Evolutionary conservation across 805 yeast genomes (phyloP).

Genomic region (Lachancea thermotolerans): DNA sequence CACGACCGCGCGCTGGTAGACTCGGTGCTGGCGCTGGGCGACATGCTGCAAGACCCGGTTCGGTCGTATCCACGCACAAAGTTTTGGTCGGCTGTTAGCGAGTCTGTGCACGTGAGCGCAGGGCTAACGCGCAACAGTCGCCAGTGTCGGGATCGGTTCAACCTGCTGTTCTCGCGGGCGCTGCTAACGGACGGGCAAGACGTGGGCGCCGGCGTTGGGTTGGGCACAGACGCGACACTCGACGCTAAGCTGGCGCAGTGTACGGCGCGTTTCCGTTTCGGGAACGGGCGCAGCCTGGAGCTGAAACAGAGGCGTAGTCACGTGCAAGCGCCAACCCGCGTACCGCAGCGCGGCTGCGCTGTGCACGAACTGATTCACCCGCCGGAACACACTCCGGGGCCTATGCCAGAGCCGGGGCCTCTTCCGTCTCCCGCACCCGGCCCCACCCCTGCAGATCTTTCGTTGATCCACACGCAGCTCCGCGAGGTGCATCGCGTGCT

Average conservation of each 20-base stretch:
- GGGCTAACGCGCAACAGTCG: slow-evolving; percentile 7
- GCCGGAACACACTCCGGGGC: slow-evolving; percentile 1
- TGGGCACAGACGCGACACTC: slow-evolving; percentile 1
- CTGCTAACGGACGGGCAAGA: neutral
- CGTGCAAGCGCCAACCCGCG: too few relatives aligned
- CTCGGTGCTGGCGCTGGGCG: slow-evolving; percentile 9
- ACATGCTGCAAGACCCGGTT: slow-evolving; percentile 4
- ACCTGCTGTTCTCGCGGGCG: slow-evolving; percentile 8
- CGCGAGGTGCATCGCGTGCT: slow-evolving; percentile 2
- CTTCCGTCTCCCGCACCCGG: too few relatives aligned
- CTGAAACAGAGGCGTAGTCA: neutral
- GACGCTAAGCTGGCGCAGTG: slow-evolving; percentile 3
- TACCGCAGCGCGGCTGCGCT: slow-evolving; percentile 4
- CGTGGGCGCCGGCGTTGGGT: neutral
- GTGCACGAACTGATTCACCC: slow-evolving; percentile 3
- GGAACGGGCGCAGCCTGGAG: slow-evolving; percentile 8
- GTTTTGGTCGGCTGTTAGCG: slow-evolving; percentile 8
- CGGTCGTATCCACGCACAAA: slow-evolving; percentile 9
- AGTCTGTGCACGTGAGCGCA: slow-evolving; percentile 1
- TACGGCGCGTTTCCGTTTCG: slow-evolving; percentile 4
- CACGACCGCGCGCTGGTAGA: slow-evolving; percentile 7
- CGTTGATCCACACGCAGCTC: slow-evolving; percentile 4
- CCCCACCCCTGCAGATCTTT: neutral
- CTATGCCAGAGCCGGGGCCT: slow-evolving; percentile 1
- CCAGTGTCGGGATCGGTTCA: slow-evolving; percentile 10